Percentiles rank a stretch among this genome's conserved stretches.
These are phyloP conservation scores for Cutaneotrichosporon dermatis DNA, from an alignment of 1,284 basidiomycete species.

Conservation along the genomic window DNA sequence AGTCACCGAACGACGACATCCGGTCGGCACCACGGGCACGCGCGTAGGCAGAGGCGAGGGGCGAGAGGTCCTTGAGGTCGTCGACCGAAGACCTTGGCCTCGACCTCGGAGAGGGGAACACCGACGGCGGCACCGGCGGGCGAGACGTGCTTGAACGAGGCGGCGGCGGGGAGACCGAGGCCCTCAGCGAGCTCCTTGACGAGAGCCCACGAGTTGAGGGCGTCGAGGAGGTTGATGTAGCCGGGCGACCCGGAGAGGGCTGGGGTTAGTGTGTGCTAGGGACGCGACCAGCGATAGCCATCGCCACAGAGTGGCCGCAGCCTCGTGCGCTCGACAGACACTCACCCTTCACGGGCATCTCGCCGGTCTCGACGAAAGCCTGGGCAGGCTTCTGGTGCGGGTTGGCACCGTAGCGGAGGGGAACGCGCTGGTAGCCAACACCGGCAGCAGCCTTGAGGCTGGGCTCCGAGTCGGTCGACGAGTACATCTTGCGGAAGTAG, in stretches of 20 bases:
- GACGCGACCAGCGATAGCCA: no score
- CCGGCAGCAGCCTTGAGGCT: slow-evolving; percentile 59
- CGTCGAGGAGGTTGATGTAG: slow-evolving; percentile 99
- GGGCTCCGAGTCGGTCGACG: slow-evolving; percentile 64
- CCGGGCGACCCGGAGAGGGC: slow-evolving; percentile 92
- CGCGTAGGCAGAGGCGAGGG: slow-evolving; percentile 89
- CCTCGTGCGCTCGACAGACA: no score
- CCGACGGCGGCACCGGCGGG: slow-evolving; percentile 95
- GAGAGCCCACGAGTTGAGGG: slow-evolving; percentile 93
- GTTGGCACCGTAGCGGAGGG: slow-evolving; percentile 93
- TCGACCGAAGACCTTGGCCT: slow-evolving; percentile 97
- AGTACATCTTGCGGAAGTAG: slow-evolving; percentile 96
- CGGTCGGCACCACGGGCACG: slow-evolving; percentile 95
- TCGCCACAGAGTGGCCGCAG: no score
- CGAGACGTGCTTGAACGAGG: slow-evolving; percentile 99
- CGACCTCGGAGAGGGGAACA: slow-evolving; percentile 71
- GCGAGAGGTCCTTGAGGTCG: slow-evolving; percentile 81
- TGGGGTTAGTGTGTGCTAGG: slow-evolving; percentile 36
- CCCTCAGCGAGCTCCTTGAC: slow-evolving; percentile 90
- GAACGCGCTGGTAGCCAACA: slow-evolving; percentile 70
- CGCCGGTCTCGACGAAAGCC: slow-evolving; percentile 84
- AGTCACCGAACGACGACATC: slow-evolving; percentile 99
- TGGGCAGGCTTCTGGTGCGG: slow-evolving; percentile 99
- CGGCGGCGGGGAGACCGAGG: slow-evolving; percentile 78
- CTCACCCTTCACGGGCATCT: slow-evolving; percentile 88